Evolutionary conservation across 805 yeast species (phyloP).

Genomic region (Yarrowia sp.): DNA sequence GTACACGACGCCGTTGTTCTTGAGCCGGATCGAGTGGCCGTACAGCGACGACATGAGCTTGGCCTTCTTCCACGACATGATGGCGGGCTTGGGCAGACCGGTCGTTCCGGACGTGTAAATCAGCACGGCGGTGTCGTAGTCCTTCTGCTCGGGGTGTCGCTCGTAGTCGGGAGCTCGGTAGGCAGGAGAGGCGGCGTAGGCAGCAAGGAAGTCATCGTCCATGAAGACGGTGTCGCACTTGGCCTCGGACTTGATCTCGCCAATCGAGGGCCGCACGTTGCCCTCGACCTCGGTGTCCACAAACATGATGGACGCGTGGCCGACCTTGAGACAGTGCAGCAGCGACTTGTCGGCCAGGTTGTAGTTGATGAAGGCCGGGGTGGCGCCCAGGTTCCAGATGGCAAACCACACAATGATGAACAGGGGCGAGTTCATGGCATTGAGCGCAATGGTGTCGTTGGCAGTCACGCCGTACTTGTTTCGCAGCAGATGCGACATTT

Average conservation of each 20-base stretch:
- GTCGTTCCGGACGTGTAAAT: constrained; percentile 95
- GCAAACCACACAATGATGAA: constrained; percentile 83
- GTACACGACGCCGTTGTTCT: constrained; percentile 64
- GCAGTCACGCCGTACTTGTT: constrained; percentile 67
- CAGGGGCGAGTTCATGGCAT: constrained; percentile 82
- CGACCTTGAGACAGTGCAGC: constrained; percentile 77
- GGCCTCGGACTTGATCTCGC: constrained; percentile 49
- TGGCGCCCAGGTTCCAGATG: constrained; percentile 88
- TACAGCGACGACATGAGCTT: constrained; percentile 73
- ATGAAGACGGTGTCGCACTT: constrained; percentile 43
- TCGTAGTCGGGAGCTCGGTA: constrained; percentile 61
- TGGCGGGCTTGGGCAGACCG: constrained; percentile 92
- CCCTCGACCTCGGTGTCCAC: constrained; percentile 73
- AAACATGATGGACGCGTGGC: constrained; percentile 68
- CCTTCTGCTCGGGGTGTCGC: constrained; percentile 63
- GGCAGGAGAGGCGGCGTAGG: constrained; percentile 53
- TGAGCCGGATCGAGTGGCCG: constrained; percentile 69
- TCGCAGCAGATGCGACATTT: constrained; percentile 69
- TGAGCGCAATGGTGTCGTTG: constrained; percentile 74
- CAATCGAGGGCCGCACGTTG: constrained; percentile 60
- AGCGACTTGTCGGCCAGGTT: constrained; percentile 76
- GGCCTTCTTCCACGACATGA: constrained; percentile 88
- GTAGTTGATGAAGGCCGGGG: constrained; percentile 85
- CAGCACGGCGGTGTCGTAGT: constrained; percentile 69
- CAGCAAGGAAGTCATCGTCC: constrained; percentile 57